Conservation (phyloP, 2,329 filamentous ascomycete genomes). For the Fusarium ramigenum region DNA sequence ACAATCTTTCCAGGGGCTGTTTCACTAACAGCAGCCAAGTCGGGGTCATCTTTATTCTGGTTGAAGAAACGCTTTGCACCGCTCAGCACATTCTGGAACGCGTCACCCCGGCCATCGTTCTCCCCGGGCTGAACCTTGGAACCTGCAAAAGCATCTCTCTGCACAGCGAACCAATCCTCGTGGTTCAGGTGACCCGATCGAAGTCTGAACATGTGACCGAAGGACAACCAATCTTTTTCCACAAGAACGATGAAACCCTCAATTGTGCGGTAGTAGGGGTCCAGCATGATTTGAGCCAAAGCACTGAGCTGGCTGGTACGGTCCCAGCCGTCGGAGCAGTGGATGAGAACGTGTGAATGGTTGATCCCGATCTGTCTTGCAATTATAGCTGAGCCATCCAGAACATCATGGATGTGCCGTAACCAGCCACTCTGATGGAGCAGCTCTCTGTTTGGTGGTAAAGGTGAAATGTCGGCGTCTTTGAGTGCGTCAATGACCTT, state of each 20-base stretch:
- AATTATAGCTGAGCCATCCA: constrained; percentile 87
- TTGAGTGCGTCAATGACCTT: constrained; percentile 91
- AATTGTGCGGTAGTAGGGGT: constrained; percentile 93
- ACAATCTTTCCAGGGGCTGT: constrained; percentile 52
- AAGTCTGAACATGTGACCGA: constrained; percentile 96
- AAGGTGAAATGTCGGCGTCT: constrained; percentile 85
- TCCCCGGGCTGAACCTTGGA: constrained; percentile 69
- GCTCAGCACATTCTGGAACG: constrained; percentile 86
- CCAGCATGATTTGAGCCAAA: constrained; percentile 89
- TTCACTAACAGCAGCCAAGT: constrained; percentile 64
- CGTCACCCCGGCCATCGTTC: constrained; percentile 71
- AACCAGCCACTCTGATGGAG: constrained; percentile 90
- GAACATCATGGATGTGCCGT: constrained; percentile 83
- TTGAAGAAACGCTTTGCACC: constrained; percentile 93
- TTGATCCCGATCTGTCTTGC: constrained; percentile 88
- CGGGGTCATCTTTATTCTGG: constrained; percentile 69
- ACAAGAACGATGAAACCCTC: constrained; percentile 94
- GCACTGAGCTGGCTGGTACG: constrained; percentile 94
- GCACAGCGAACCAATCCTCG: constrained; percentile 92
- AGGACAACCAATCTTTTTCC: constrained; percentile 98
- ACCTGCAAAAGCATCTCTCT: constrained; percentile 80
- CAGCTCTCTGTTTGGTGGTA: constrained; percentile 83
- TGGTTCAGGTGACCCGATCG: constrained; percentile 88
- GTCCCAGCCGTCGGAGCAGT: constrained; percentile 99
- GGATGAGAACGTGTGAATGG: constrained; percentile 94